Percentiles rank a stretch among this genome's conserved stretches.
These are phyloP conservation scores for Fusarium xylarioides DNA, from an alignment of 2,329 filamentous ascomycete species.

Conservation along the genomic window DNA sequence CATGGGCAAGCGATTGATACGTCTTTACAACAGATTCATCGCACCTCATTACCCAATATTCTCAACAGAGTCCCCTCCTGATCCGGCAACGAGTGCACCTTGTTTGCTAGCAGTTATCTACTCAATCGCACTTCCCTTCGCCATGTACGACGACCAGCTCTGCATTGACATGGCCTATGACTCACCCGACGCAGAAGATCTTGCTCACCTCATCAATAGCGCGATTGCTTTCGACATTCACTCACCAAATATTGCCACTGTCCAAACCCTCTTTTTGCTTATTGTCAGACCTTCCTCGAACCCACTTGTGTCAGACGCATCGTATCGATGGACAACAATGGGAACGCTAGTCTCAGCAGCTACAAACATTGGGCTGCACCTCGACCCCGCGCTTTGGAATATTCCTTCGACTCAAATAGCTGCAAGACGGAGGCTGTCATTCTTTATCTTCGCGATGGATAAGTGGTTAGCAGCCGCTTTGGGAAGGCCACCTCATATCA, in stretches of 20 bases:
- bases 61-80: neutral
- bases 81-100: neutral
- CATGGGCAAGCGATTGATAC: neutral
- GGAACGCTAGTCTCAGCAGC: neutral
- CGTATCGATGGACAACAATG: neutral
- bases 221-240: neutral
- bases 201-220: neutral
- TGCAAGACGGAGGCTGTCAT: neutral
- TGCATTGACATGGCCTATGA: conserved; percentile 9
- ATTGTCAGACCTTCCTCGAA: neutral
- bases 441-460: neutral
- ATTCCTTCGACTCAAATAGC: neutral
- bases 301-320: neutral
- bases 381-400: neutral
- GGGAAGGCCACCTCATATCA: neutral
- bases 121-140: neutral
- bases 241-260: neutral
- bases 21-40: neutral
- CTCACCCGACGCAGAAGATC: neutral
- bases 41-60: neutral
- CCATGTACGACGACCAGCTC: conserved; percentile 1
- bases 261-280: neutral
- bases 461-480: neutral
- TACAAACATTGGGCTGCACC: neutral
- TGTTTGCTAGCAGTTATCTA: neutral